A percentile compares a stretch with the other conserved stretches of the same genome.
Conservation (phyloP, 257 asterid genomes). For the Fraxinus quadrangulata region DNA sequence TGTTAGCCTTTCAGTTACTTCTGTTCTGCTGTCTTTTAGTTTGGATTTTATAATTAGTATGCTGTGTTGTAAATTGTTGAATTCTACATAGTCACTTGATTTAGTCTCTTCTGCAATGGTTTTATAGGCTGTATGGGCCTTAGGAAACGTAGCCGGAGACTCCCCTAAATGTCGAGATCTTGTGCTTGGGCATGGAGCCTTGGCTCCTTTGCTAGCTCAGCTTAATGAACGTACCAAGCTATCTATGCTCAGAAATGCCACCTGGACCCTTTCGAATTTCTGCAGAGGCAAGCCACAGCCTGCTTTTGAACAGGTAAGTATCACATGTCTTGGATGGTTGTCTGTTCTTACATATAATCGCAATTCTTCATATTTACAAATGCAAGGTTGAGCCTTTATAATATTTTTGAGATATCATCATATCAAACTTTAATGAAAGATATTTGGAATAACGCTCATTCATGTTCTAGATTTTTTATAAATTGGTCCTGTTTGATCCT, state of each 20-base stretch:
- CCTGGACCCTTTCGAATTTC: constrained; percentile 91
- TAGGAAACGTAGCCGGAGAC: constrained; percentile 95
- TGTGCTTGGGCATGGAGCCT: constrained; percentile 75
- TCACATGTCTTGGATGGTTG: not conserved
- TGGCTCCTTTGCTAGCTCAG: constrained; percentile 72
- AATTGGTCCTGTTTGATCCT: not conserved
- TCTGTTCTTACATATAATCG: not conserved
- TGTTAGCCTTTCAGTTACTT: constrained; percentile 1
- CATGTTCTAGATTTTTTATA: not conserved
- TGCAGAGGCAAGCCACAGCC: constrained; percentile 99
- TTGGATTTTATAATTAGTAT: not conserved
- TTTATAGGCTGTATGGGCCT: constrained; percentile 91
- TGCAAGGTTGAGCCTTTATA: not conserved
- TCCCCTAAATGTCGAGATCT: constrained; percentile 90
- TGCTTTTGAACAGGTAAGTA: constrained; percentile 71
- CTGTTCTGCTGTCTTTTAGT: not conserved
- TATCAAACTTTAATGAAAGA: not conserved
- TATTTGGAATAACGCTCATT: not conserved
- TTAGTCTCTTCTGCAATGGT: not conserved
- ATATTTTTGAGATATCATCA: not conserved
- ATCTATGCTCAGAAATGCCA: constrained; percentile 91
- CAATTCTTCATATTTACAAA: not conserved
- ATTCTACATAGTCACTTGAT: not conserved
- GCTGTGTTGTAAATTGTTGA: not conserved
- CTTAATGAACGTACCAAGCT: constrained; percentile 77